phyloP scores from a whole-genome alignment of 345 rosid species.

The Populus simonii region DNA sequence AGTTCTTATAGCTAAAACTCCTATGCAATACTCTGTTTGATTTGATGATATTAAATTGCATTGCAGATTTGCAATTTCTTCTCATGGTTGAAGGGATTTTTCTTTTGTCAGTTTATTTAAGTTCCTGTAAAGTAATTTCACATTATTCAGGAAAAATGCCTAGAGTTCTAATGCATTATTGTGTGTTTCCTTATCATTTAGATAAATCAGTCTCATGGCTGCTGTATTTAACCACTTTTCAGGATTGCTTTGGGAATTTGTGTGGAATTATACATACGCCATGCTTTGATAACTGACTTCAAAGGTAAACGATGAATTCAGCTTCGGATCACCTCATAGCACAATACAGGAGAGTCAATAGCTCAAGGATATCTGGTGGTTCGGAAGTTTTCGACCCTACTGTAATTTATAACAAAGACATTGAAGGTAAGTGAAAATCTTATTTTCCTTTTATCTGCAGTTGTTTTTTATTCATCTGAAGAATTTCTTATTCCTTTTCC shows the following conservation, averaged over 20 bases:
- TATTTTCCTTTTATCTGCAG: neutral
- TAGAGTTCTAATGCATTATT: neutral
- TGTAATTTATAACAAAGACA: constrained; percentile 12
- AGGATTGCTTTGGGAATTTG: neutral
- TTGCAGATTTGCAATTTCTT: neutral
- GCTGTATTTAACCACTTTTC: neutral
- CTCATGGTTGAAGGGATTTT: neutral
- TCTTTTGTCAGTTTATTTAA: neutral
- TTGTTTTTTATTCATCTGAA: neutral
- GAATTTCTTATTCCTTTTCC: neutral
- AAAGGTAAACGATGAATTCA: constrained; percentile 29
- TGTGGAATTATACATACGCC: neutral
- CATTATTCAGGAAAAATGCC: neutral
- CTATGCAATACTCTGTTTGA: neutral
- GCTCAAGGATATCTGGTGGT: constrained; percentile 15
- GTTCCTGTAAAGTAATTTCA: neutral
- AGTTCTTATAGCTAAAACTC: neutral
- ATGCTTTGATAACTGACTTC: constrained; percentile 1
- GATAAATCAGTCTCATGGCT: neutral
- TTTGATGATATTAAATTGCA: neutral
- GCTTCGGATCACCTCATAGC: constrained; percentile 14
- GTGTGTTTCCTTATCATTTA: neutral
- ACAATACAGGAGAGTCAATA: constrained; percentile 19
- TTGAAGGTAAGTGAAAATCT: constrained; percentile 28
- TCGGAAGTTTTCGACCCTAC: constrained; percentile 25